Base-by-base conservation (phyloP, 116 monocot species). In the Dioscorea cayenensis region DNA sequence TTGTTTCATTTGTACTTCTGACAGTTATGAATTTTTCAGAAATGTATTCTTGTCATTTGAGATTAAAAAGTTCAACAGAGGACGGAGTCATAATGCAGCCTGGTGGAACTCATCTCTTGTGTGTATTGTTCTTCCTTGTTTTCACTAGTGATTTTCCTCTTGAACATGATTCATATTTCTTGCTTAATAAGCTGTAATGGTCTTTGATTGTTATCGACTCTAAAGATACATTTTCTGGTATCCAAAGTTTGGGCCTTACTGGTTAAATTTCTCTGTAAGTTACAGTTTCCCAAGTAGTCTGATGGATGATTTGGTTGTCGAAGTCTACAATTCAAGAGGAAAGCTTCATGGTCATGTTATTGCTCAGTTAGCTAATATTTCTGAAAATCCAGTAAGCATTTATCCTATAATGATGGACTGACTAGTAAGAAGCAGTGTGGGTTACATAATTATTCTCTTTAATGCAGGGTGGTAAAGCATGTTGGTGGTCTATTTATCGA, bases 21-120 rank as follows among this genome's bases (percentile, higher is more conserved):
- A 27, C 55, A 55, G 6, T 43, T 43, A 29, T 36, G 18, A 72
- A 74, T 2, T 66, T 27, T 55, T 55, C 84, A 91, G 99, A 94
- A 84, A 83, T 87, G 72, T 99, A 91, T 63, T 85, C 88, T 68
- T 99, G 94, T 69, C 55, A 85, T 38, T 69, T 99, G 70, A 91
- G 79, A 76, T 71, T 99, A 64, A 99, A 91, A 88, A 99, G 99
- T 79, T 80, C 78, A 59, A 59, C 76, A 66, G 94, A 94, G 61
- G 86, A 87, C 62, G 84, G 63, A 19, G 77, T 91, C 65, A 74
- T 79, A 18, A 82, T 99, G 94, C 99, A 94, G 61, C 83, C 89
- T 75, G 78, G 94, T 77, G 99, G 94, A 82, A 84, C 90, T 68
- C 94, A 91, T 85, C 77, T 99, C 55, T 99, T 99, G 99, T 99